Evolutionary conservation across 805 yeast genomes (phyloP).

Genomic region (Pichia occidentalis): DNA sequence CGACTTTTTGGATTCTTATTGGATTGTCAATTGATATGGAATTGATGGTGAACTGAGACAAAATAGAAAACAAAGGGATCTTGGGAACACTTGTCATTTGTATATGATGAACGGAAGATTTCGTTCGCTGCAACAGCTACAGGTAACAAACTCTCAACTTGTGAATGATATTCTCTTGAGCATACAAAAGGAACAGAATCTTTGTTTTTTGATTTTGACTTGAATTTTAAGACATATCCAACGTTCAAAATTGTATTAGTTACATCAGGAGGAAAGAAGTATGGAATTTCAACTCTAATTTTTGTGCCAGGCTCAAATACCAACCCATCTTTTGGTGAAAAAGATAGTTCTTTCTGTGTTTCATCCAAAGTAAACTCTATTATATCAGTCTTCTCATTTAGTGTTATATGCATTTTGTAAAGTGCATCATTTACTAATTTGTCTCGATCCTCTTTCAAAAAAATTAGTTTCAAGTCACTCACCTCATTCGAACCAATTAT

Average conservation of each 20-base stretch:
- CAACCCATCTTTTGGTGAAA: constrained; percentile 9
- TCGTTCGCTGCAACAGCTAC: constrained; percentile 79
- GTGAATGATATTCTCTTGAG: constrained; percentile 17
- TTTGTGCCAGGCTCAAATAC: constrained; percentile 9
- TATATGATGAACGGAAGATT: constrained; percentile 49
- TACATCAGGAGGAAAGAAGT: constrained; percentile 31
- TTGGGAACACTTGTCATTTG: background rate
- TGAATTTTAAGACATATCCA: constrained; percentile 17
- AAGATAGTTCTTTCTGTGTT: constrained; percentile 14
- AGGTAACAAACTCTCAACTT: constrained; percentile 47
- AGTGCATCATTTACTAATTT: constrained; percentile 20
- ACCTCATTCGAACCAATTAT: constrained; percentile 19
- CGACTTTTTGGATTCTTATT: constrained; percentile 42
- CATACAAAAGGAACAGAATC: constrained; percentile 12
- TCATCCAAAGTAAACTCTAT: constrained; percentile 16
- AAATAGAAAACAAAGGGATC: constrained; percentile 32
- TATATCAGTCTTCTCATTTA: constrained; percentile 6
- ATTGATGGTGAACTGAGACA: constrained; percentile 64
- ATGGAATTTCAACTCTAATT: constrained; percentile 23
- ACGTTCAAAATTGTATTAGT: constrained; percentile 25
- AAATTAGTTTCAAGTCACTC: constrained; percentile 14
- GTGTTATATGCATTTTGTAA: constrained; percentile 10
- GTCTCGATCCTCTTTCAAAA: constrained; percentile 26
- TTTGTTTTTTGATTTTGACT: constrained; percentile 7
- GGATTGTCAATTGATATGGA: constrained; percentile 48